Evolutionary conservation across 1,139 yeast genomes (phyloP), one percentile per base, ranked within the genome.

Genomic region (Yamadazyma oceani): DNA sequence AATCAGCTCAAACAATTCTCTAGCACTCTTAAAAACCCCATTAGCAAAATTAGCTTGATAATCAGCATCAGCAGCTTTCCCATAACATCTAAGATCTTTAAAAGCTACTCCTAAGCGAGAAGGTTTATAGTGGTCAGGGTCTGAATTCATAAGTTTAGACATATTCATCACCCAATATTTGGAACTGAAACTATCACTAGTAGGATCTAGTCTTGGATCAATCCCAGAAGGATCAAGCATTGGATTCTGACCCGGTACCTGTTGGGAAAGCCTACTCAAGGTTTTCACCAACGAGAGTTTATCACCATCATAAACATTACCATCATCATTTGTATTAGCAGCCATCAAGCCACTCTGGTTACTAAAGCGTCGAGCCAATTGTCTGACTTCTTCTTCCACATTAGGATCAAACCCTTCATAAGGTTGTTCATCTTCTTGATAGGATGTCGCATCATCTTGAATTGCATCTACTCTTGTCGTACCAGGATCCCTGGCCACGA

Each of bases 41-140:
- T 84, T 86, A 17, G 72, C 55, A 8, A 85, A 81, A 2, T 89
- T 85, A 17, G 84, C 66, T 58, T 86, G 95, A 60, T 82, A 88
- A 53, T 85, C 92, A 2, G 89, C 75, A 52, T 83, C 94, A 3
- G 82, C 69, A 9, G 92, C 89, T 41, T 74, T 73, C 42, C 96
- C 96, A 45, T 69, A 76, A 2, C 90, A 92, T 39, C 85, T 62
- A 47, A 88, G 62, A 49, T 85, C 64, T 42, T 75, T 73, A 69
- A 81, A 87, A 4, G 85, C 73, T 26, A 88, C 68, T 11, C 95
- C 95, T 38, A 85, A 61, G n/a, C 75, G 66, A 30, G 79, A 69
- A 12, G 80, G 79, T 49, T 80, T 79, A 58, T 77, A 84, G 52
- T 78, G 72, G 3, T 80, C 88, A 0, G 81, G 78, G 49, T 81